phyloP scores from a whole-genome alignment of 306 rosid species.

The Canavalia gladiata region DNA sequence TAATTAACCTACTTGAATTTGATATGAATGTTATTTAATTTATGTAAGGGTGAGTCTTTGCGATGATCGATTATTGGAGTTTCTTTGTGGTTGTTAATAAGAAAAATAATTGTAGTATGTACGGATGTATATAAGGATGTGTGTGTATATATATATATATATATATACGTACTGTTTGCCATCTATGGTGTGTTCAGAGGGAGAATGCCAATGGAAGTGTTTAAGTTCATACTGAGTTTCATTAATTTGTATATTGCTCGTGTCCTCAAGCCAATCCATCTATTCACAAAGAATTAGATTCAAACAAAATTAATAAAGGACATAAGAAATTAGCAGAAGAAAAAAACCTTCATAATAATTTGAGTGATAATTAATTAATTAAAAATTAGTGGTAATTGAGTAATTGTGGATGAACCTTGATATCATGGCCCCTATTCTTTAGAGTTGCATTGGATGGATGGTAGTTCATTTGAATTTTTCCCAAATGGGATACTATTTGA shows the following conservation, averaged over 20 bases:
- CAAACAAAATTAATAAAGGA: neutral
- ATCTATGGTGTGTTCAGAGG: conserved; percentile 78
- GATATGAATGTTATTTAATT: neutral
- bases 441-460: conserved; percentile 69
- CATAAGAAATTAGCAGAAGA: neutral
- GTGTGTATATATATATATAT: neutral
- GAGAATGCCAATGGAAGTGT: conserved; percentile 86
- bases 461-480: conserved; percentile 52
- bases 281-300: conserved; percentile 34
- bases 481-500: conserved; percentile 53
- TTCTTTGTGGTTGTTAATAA: no score
- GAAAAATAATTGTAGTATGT: neutral
- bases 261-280: conserved; percentile 57
- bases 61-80: neutral
- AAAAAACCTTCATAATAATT: neutral
- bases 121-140: neutral
- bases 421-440: conserved; percentile 76
- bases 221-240: conserved; percentile 59
- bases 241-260: conserved; percentile 63
- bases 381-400: neutral
- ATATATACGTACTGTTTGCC: conserved; percentile 53
- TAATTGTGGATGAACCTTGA: conserved; percentile 55
- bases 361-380: neutral
- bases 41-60: neutral
- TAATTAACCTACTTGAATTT: neutral